Evolutionary conservation across 768 basidiomycete species (phyloP).

Genomic region (Pleurotus tuoliensis): DNA sequence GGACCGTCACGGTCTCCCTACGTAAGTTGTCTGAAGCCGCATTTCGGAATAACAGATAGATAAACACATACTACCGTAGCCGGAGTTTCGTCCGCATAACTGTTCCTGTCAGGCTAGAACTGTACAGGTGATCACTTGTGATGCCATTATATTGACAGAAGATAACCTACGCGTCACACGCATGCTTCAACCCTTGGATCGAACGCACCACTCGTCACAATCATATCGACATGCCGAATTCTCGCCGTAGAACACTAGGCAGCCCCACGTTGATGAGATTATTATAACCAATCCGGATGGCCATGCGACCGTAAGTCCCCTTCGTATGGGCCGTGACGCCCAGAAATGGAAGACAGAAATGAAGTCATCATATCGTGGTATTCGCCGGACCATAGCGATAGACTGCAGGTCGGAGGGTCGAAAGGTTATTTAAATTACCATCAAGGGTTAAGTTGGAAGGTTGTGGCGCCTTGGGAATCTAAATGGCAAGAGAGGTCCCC

Average conservation of each 20-base stretch:
- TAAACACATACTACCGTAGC: background rate
- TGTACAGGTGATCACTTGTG: background rate
- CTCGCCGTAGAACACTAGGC: background rate
- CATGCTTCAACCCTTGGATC: slow-evolving; percentile 1
- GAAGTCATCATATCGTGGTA: background rate
- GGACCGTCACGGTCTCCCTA: background rate
- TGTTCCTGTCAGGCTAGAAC: background rate
- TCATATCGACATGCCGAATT: slow-evolving; percentile 3
- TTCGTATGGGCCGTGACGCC: background rate
- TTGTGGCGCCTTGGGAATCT: background rate
- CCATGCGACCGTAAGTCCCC: background rate
- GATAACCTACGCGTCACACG: slow-evolving; percentile 1
- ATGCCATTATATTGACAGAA: background rate
- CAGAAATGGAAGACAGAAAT: background rate
- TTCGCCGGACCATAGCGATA: slow-evolving; percentile 7
- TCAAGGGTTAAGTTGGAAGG: background rate
- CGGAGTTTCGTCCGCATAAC: background rate
- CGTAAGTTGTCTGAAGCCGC: too few species aligned
- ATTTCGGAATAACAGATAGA: background rate
- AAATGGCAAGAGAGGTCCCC: background rate
- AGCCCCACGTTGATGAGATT: slow-evolving; percentile 3
- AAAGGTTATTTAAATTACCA: background rate
- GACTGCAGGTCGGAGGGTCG: background rate
- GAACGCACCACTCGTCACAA: background rate
- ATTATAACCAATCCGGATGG: slow-evolving; percentile 3